Evolutionary conservation across 345 rosid genomes (phyloP).

Genomic region (Melastoma malabathricum): DNA sequence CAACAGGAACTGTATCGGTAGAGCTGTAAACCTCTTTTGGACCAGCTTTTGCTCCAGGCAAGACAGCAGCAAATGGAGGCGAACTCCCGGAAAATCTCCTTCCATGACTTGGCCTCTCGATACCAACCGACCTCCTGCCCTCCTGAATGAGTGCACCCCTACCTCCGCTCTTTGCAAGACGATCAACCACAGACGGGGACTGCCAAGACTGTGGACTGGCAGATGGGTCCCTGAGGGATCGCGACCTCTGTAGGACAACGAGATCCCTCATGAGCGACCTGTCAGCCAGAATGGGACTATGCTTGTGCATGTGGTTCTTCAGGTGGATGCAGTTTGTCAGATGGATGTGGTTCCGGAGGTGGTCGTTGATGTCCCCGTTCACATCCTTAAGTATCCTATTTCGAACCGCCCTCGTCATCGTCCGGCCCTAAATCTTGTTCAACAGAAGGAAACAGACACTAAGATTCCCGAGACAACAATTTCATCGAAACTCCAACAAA

Average conservation of each 20-base stretch:
- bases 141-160: conserved; percentile 23
- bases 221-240: conserved; percentile 85
- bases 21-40: conserved; percentile 28
- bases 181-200: conserved; percentile 59
- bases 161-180: conserved; percentile 45
- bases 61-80: conserved; percentile 26
- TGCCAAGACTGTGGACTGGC: conserved; percentile 82
- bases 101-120: conserved; percentile 34
- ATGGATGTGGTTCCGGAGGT: conserved; percentile 91
- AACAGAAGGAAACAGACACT: conserved; percentile 21
- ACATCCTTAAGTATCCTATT: conserved; percentile 72
- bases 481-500: too few relatives aligned
- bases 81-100: conserved; percentile 53
- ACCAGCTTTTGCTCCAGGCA: conserved; percentile 47
- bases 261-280: conserved; percentile 88
- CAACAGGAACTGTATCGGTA: conserved; percentile 14
- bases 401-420: conserved; percentile 69
- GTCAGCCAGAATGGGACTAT: conserved; percentile 64
- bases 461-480: conserved; percentile 3
- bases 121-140: conserved; percentile 53
- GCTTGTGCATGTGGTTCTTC: conserved; percentile 98
- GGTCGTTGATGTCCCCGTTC: conserved; percentile 79
- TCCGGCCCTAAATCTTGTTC: conserved; percentile 14
- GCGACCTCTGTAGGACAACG: conserved; percentile 72
- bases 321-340: conserved; percentile 93